Evolutionary conservation across 257 asterid species (phyloP).

Genomic region (Handroanthus guayacan): DNA sequence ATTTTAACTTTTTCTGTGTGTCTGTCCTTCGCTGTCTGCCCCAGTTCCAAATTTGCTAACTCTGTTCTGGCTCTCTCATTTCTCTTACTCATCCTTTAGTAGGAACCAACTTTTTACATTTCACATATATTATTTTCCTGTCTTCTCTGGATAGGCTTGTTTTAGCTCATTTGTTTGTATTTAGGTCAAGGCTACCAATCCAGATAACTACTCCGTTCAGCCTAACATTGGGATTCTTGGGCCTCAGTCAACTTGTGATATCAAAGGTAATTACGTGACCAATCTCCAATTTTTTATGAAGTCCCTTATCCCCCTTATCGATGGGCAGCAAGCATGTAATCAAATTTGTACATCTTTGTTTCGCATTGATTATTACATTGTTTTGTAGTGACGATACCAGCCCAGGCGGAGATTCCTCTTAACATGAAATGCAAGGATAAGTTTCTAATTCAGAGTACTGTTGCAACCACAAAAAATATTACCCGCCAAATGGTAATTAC

Average conservation of each 20-base stretch:
- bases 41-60: too few relatives aligned
- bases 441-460: conserved; percentile 35
- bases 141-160: too few relatives aligned
- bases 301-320: background rate
- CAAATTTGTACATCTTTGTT: too few relatives aligned
- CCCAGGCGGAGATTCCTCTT: conserved; percentile 26
- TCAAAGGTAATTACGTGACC: conserved; percentile 35
- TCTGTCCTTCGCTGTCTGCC: too few relatives aligned
- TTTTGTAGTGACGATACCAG: conserved; percentile 9
- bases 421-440: conserved; percentile 22
- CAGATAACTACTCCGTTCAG: conserved; percentile 47
- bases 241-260: conserved; percentile 45
- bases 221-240: conserved; percentile 50
- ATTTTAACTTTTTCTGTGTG: too few relatives aligned
- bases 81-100: too few relatives aligned
- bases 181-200: conserved; percentile 52
- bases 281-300: background rate
- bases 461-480: background rate
- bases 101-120: too few relatives aligned
- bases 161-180: background rate
- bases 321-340: background rate
- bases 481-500: conserved; percentile 28
- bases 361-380: background rate
- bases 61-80: too few relatives aligned
- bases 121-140: too few relatives aligned